These are phyloP conservation scores for Trifolium subterraneum DNA, from an alignment of 306 rosid genomes.

Conservation along the genomic window DNA sequence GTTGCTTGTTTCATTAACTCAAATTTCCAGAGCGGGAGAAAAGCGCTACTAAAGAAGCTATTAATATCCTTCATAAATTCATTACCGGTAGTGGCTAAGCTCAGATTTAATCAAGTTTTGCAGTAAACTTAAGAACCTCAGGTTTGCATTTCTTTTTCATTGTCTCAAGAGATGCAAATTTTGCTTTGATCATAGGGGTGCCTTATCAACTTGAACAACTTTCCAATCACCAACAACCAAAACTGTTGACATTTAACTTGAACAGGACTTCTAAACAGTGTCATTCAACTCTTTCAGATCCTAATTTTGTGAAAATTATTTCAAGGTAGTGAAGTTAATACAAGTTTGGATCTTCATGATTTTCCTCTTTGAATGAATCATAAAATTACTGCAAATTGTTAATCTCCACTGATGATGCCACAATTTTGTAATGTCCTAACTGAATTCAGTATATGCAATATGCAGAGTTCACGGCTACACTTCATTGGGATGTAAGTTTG, in stretches of 20 bases:
- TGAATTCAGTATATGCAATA: slow-evolving; percentile 51
- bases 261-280: slow-evolving; percentile 57
- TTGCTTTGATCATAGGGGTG: too few species aligned
- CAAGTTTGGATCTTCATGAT: slow-evolving; percentile 4
- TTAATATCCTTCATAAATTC: slow-evolving; percentile 76
- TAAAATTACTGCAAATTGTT: slow-evolving; percentile 19
- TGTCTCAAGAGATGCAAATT: too few species aligned
- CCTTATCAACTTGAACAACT: too few species aligned
- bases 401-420: not conserved
- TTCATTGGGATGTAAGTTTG: too few species aligned
- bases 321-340: slow-evolving; percentile 69
- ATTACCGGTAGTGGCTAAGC: too few species aligned
- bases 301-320: slow-evolving; percentile 92
- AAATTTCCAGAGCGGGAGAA: slow-evolving; percentile 85
- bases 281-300: slow-evolving; percentile 76
- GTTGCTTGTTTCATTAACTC: too few species aligned
- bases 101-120: too few species aligned
- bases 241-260: too few species aligned
- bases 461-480: slow-evolving; percentile 90
- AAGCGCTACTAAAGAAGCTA: slow-evolving; percentile 95
- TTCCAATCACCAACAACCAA: too few species aligned
- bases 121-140: too few species aligned
- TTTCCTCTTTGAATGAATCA: slow-evolving; percentile 2
- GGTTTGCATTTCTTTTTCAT: too few species aligned
- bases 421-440: slow-evolving; percentile 39